phyloP scores from a whole-genome alignment of 2,329 filamentous ascomycete species.

The Thielaviopsis musarum region DNA sequence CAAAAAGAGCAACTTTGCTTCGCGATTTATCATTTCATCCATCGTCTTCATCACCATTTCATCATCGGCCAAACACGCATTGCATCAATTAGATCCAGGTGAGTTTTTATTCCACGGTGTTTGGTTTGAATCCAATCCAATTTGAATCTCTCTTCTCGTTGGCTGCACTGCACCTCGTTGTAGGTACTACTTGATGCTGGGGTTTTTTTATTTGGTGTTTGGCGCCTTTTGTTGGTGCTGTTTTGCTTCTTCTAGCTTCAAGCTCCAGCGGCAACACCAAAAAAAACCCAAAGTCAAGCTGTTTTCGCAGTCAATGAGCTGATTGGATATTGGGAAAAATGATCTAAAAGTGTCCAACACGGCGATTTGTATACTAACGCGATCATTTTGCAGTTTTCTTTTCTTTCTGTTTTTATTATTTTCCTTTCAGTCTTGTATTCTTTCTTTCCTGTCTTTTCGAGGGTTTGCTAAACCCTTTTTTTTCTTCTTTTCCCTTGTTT shows the following conservation, averaged over 20 bases:
- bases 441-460: slow-evolving; percentile 8
- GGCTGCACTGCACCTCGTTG: not conserved
- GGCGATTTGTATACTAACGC: slow-evolving; percentile 8
- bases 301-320: too few species aligned
- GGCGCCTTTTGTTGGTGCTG: too few species aligned
- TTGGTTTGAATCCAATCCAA: not conserved
- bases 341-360: not conserved
- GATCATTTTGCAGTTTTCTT: not conserved
- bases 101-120: not conserved
- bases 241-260: too few species aligned
- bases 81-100: not conserved
- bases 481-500: slow-evolving; percentile 4
- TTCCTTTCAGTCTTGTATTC: not conserved
- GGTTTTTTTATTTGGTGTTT: too few species aligned
- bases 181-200: too few species aligned
- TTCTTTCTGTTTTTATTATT: not conserved
- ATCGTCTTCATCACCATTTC: not conserved
- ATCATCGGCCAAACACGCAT: not conserved
- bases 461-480: slow-evolving; percentile 5
- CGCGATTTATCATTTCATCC: not conserved
- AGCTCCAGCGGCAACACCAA: too few species aligned
- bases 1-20: not conserved
- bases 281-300: too few species aligned
- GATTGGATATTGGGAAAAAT: too few species aligned
- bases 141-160: not conserved